Percentiles rank a stretch among this genome's conserved stretches.
Evolutionary conservation across 2,329 filamentous ascomycete genomes (phyloP).

Genomic region (Hymenotorrendiella dingleyae): DNA sequence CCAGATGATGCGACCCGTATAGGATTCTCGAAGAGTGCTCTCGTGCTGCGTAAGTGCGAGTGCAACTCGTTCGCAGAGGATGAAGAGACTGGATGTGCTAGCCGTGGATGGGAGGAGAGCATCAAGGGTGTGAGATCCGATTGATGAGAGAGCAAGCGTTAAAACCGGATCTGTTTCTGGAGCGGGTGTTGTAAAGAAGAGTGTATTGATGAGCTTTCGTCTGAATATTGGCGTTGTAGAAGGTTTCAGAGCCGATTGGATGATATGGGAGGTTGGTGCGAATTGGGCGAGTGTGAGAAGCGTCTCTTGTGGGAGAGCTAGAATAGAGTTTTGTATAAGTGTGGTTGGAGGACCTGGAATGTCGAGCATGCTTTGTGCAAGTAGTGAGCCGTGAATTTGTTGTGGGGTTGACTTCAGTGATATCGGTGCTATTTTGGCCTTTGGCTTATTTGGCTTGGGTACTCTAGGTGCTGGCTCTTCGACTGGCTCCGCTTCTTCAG

Average conservation of each 20-base stretch:
- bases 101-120: conserved; percentile 45
- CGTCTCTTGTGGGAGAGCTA: conserved; percentile 49
- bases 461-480: conserved; percentile 22
- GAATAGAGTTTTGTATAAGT: conserved; percentile 67
- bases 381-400: conserved; percentile 75
- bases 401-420: conserved; percentile 32
- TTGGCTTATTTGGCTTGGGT: conserved; percentile 10
- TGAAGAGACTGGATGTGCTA: conserved; percentile 41
- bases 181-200: conserved; percentile 36
- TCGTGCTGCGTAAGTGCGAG: conserved; percentile 56
- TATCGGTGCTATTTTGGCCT: background rate
- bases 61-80: conserved; percentile 62
- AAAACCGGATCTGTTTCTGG: conserved; percentile 13
- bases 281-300: conserved; percentile 55
- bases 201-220: conserved; percentile 54
- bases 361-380: conserved; percentile 73
- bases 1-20: conserved; percentile 63
- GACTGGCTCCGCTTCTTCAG: conserved; percentile 22
- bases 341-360: conserved; percentile 63
- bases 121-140: conserved; percentile 63
- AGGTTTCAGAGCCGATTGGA: conserved; percentile 56
- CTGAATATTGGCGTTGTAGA: conserved; percentile 52
- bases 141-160: conserved; percentile 45
- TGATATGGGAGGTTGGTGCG: conserved; percentile 50
- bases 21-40: conserved; percentile 54